Conservation (phyloP, 2,329 filamentous ascomycete species). For the Ophiostoma sp. region DNA sequence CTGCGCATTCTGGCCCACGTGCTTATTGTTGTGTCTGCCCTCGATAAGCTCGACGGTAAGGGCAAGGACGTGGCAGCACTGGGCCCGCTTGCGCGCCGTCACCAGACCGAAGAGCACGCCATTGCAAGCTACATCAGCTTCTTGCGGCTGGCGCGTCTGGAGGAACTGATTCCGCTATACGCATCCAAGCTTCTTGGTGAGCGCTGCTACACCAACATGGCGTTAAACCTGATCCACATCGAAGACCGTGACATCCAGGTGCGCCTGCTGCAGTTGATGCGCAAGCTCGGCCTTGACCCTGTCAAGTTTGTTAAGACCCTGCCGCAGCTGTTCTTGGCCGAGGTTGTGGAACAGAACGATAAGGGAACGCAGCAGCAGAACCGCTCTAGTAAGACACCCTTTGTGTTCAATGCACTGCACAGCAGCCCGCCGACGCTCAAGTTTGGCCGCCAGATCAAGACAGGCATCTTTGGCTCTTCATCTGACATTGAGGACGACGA, state of each 20-base stretch:
- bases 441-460: constrained; percentile 59
- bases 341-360: constrained; percentile 36
- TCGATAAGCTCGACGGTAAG: constrained; percentile 45
- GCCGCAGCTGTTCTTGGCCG: constrained; percentile 47
- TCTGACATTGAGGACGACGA: constrained; percentile 42
- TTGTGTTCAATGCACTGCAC: constrained; percentile 47
- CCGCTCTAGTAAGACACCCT: not conserved
- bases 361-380: not conserved
- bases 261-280: constrained; percentile 67
- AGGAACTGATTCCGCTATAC: constrained; percentile 80
- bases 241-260: constrained; percentile 59
- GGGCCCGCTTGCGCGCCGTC: constrained; percentile 33
- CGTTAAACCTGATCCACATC: constrained; percentile 69
- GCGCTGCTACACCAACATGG: constrained; percentile 65
- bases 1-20: constrained; percentile 64
- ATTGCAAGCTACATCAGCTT: constrained; percentile 77
- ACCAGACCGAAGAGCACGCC: constrained; percentile 62
- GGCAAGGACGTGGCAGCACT: constrained; percentile 35
- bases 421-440: constrained; percentile 46
- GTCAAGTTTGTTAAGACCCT: constrained; percentile 68
- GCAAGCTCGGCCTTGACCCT: constrained; percentile 66
- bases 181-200: constrained; percentile 67
- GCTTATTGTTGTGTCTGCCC: constrained; percentile 59
- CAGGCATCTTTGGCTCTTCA: constrained; percentile 64
- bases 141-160: constrained; percentile 64